Percentiles rank a stretch among this genome's conserved stretches.
Evolutionary conservation across 1,139 yeast genomes (phyloP).

Genomic region (Yamadazyma dendronema): DNA sequence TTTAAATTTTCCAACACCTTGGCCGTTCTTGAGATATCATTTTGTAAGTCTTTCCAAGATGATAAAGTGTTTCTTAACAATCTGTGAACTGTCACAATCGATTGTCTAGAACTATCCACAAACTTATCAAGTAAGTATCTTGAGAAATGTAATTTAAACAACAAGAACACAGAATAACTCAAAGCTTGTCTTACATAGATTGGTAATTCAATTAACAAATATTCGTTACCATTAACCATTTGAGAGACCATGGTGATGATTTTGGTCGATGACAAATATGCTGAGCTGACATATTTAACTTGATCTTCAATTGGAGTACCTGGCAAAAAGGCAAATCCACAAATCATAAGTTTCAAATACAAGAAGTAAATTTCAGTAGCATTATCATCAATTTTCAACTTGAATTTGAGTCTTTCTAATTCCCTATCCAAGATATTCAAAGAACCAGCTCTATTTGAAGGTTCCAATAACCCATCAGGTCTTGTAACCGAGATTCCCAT

Average conservation of each 20-base stretch:
- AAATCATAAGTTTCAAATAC: constrained; percentile 76
- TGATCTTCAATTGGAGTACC: constrained; percentile 90
- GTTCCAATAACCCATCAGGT: constrained; percentile 88
- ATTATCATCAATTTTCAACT: constrained; percentile 60
- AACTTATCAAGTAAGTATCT: constrained; percentile 74
- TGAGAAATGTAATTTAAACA: constrained; percentile 80
- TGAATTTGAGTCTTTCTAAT: constrained; percentile 65
- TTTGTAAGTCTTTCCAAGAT: constrained; percentile 89
- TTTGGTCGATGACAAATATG: constrained; percentile 79
- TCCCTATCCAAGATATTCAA: constrained; percentile 75
- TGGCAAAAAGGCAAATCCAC: constrained; percentile 88
- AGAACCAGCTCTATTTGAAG: constrained; percentile 78
- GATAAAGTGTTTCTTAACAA: constrained; percentile 81
- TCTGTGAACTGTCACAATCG: constrained; percentile 89
- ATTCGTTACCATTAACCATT: constrained; percentile 50
- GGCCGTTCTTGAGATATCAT: constrained; percentile 89
- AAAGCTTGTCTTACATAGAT: constrained; percentile 84
- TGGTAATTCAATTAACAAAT: constrained; percentile 79
- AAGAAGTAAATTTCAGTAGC: constrained; percentile 77
- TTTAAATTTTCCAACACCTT: constrained; percentile 89
- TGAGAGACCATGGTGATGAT: constrained; percentile 76
- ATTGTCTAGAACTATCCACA: constrained; percentile 87
- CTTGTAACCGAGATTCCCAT: constrained; percentile 89
- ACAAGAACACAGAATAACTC: constrained; percentile 72
- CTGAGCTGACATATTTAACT: constrained; percentile 77